Evolutionary conservation across 2,329 filamentous ascomycete genomes (phyloP), one percentile per base, ranked within the genome.

Genomic region (Didymellaceae sp.): DNA sequence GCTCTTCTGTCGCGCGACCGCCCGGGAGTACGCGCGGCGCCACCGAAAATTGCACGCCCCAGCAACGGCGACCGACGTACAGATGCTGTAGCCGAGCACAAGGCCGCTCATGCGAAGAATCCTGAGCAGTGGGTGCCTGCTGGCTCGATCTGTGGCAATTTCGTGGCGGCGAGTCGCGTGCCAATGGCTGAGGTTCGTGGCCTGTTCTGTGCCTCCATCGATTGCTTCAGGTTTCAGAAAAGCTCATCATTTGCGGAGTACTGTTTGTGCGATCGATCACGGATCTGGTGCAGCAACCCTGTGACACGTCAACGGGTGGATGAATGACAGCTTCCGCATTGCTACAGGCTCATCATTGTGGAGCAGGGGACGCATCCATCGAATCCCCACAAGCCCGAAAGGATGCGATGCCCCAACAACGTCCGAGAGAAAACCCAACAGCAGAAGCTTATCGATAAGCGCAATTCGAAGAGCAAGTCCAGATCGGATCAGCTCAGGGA

Each of bases 401-500:
- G 45, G 25, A 41, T 18, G n/a, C n/a, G n/a, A n/a, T n/a, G 41
- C 43, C 45, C 45, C 53, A 53, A 53, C 42, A 52, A 46, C 44
- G n/a, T n/a, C n/a, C n/a, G n/a, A n/a, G n/a, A n/a, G n/a, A n/a
- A 44, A 32, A 25, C 22, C 37, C 38, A 33, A 26, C 42, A 43
- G 31, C 21, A 34, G 17, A 50, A 46, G 41, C 49, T 52, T 58
- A 62, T 62, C 55, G 54, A 64, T 58, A 58, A 46, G 46, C 21
- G 37, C 39, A 39, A 18, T 22, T 37, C n/a, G 35, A 39, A 38
- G 38, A 41, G 13, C 6, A 26, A 52, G 54, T 57, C 63, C 51
- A 65, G 64, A 66, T 58, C 55, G 31, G 64, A 67, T 67, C 58
- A 45, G 51, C 63, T 52, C 57, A 60, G 55, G 57, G 57, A 56